Evolutionary conservation across 768 basidiomycete genomes (phyloP).

Genomic region (Leccinum aurantiacum): DNA sequence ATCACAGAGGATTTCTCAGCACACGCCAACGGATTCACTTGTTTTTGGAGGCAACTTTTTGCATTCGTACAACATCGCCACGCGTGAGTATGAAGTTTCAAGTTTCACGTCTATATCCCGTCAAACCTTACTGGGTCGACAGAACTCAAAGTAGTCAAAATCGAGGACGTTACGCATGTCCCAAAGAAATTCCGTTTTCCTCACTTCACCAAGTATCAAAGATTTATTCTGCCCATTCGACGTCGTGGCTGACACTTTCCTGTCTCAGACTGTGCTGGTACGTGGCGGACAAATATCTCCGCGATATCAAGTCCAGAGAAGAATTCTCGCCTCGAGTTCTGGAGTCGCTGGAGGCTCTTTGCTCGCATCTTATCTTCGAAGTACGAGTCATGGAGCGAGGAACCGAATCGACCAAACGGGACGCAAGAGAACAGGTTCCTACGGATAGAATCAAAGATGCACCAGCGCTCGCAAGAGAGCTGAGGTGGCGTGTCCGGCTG

Average conservation of each 20-base stretch:
- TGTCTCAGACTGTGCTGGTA: constrained; percentile 81
- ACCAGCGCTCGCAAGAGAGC: constrained; percentile 75
- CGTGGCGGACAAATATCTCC: constrained; percentile 76
- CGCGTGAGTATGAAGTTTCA: constrained; percentile 54
- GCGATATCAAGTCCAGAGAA: constrained; percentile 62
- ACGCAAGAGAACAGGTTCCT: constrained; percentile 81
- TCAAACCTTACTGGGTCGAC: constrained; percentile 15
- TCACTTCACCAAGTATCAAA: constrained; percentile 64
- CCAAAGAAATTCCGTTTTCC: constrained; percentile 92
- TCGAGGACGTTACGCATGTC: constrained; percentile 90
- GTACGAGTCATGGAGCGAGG: constrained; percentile 69
- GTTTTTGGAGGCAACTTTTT: constrained; percentile 98
- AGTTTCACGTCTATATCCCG: background rate
- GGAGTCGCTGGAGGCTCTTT: constrained; percentile 65
- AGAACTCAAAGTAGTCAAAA: constrained; percentile 88
- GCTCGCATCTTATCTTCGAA: constrained; percentile 80
- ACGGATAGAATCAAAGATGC: constrained; percentile 80
- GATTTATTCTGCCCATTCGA: constrained; percentile 21
- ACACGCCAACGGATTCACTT: constrained; percentile 88
- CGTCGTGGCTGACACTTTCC: constrained; percentile 3
- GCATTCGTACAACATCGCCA: constrained; percentile 86
- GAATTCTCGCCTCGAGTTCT: constrained; percentile 61
- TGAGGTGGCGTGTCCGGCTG: constrained; percentile 77
- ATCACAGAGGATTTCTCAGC: constrained; percentile 42
- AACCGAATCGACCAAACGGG: constrained; percentile 67